Conservation (phyloP, 495 filamentous ascomycete genomes). For the Tuber brumale region DNA sequence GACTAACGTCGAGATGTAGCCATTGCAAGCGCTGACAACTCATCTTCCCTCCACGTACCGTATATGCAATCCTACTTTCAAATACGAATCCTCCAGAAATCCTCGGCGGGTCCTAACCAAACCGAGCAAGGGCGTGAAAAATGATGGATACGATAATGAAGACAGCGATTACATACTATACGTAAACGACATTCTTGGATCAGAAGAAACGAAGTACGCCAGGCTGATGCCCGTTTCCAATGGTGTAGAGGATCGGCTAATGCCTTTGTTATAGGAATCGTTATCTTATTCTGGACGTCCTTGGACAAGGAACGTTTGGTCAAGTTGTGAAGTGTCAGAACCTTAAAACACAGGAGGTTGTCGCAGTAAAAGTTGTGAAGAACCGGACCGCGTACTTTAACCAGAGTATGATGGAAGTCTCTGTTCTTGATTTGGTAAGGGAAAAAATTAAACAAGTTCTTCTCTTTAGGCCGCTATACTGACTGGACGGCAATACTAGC, state of each 20-base stretch:
- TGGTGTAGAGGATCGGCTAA: slow-evolving; percentile 26
- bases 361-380: slow-evolving; percentile 98
- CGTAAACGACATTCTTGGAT: slow-evolving; percentile 97
- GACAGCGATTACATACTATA: slow-evolving; percentile 99
- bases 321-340: slow-evolving; percentile 99
- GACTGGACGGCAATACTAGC: slow-evolving; percentile 49
- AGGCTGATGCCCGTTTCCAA: slow-evolving; percentile 5
- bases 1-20: slow-evolving; percentile 51
- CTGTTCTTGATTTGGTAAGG: slow-evolving; percentile 86
- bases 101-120: slow-evolving; percentile 96
- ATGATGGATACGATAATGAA: slow-evolving; percentile 98
- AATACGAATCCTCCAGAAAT: slow-evolving; percentile 98
- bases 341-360: slow-evolving; percentile 93
- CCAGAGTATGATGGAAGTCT: slow-evolving; percentile 99
- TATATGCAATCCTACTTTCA: slow-evolving; percentile 96
- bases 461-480: slow-evolving; percentile 7
- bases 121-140: slow-evolving; percentile 97
- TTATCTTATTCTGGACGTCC: slow-evolving; percentile 94
- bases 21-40: slow-evolving; percentile 88
- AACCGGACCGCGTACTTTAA: slow-evolving; percentile 99
- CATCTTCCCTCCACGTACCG: slow-evolving; percentile 93
- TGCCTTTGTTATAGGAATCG: slow-evolving; percentile 62
- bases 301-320: slow-evolving; percentile 98
- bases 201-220: slow-evolving; percentile 90
- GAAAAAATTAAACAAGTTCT: neutral